A percentile compares a stretch with the other conserved stretches of the same genome.
Evolutionary conservation across 345 rosid genomes (phyloP).

Genomic region (Psidium friedrichsthalianum): DNA sequence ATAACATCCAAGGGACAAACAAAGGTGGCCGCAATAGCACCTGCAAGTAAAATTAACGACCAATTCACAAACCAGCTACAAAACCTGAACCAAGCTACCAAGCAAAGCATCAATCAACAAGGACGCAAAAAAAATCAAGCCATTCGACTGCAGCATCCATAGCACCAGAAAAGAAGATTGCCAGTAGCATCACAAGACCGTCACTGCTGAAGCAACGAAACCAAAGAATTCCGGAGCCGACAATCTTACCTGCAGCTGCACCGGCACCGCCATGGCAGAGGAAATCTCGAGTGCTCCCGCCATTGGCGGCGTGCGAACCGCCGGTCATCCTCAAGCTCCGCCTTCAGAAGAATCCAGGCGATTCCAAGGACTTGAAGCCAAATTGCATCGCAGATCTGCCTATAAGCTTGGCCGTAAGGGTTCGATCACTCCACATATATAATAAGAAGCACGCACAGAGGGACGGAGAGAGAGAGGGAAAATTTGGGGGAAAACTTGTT

Average conservation of each 20-base stretch:
- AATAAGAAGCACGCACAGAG: background rate
- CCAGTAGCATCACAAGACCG: background rate
- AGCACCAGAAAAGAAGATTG: background rate
- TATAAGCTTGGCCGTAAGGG: background rate
- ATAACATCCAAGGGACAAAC: slow-evolving; percentile 96
- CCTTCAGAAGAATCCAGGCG: background rate
- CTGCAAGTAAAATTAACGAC: slow-evolving; percentile 21
- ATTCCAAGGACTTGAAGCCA: background rate
- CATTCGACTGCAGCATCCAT: background rate
- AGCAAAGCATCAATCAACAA: background rate
- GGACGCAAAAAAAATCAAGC: background rate
- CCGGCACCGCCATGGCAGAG: slow-evolving; percentile 66
- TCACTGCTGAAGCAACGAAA: background rate
- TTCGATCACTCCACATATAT: background rate
- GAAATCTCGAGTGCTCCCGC: slow-evolving; percentile 26
- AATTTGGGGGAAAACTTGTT: background rate
- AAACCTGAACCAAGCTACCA: background rate
- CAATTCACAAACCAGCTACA: background rate
- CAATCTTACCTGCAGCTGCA: slow-evolving; percentile 64
- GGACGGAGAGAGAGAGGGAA: background rate
- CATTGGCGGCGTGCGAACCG: slow-evolving; percentile 21
- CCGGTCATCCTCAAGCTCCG: slow-evolving; percentile 29
- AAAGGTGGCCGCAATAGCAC: slow-evolving; percentile 88
- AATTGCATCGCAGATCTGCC: slow-evolving; percentile 18
- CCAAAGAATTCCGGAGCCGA: background rate